Evolutionary conservation across 352 stramenopile genomes (phyloP).

Genomic region (Globisporangium orthogonon): DNA sequence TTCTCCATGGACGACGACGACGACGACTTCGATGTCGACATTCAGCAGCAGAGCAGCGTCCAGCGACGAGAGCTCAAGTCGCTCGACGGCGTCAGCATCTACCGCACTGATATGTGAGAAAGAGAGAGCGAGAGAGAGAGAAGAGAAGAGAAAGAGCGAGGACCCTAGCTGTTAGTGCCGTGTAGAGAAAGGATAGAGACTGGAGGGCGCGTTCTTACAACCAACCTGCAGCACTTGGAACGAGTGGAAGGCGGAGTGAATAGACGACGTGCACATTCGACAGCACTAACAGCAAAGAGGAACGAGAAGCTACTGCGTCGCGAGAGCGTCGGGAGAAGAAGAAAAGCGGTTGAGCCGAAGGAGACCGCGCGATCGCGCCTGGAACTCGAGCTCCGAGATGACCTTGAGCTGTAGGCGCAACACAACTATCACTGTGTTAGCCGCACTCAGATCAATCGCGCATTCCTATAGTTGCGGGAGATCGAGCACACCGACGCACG

Average conservation of each 20-base stretch:
- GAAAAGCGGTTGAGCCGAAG: neutral
- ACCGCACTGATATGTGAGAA: conserved; percentile 1
- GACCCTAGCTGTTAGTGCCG: too few relatives aligned
- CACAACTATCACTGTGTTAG: neutral
- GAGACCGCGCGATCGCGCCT: neutral
- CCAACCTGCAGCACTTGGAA: too few relatives aligned
- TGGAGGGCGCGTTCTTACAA: too few relatives aligned
- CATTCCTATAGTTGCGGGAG: neutral
- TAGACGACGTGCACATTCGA: neutral
- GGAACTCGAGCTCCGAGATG: conserved; percentile 7
- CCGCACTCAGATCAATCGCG: neutral
- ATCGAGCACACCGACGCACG: conserved; percentile 15
- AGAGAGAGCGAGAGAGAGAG: too few relatives aligned
- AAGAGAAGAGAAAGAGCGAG: too few relatives aligned
- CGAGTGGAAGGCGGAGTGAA: neutral
- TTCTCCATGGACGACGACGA: conserved; percentile 42
- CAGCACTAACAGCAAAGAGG: neutral
- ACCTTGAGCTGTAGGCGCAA: neutral
- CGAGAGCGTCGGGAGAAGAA: too few relatives aligned
- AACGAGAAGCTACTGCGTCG: neutral
- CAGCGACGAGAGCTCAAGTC: conserved; percentile 5
- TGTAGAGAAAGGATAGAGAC: too few relatives aligned
- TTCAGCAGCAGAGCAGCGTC: conserved; percentile 19
- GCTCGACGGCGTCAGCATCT: neutral
- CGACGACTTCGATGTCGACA: conserved; percentile 20